phyloP scores from a whole-genome alignment of 2,329 filamentous ascomycete species.

The Colletotrichum liaoningense region DNA sequence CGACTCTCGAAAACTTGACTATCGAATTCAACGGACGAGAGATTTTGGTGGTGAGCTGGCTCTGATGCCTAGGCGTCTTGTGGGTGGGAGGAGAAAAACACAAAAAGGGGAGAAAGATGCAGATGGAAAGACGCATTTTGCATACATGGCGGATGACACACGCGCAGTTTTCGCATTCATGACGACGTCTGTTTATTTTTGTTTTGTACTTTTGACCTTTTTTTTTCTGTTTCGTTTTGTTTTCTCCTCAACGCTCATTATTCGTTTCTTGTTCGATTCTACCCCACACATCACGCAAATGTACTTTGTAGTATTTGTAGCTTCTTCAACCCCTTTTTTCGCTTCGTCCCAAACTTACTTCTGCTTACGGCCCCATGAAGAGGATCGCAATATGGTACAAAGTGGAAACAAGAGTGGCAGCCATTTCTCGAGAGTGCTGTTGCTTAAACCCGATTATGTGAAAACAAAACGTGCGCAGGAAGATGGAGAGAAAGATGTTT shows the following conservation, averaged over 20 bases:
- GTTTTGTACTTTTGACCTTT: neutral
- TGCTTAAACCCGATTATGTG: neutral
- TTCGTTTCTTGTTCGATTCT: neutral
- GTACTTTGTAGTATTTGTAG: neutral
- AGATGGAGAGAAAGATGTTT: neutral
- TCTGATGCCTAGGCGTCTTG: constrained; percentile 12
- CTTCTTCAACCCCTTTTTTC: neutral
- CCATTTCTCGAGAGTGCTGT: neutral
- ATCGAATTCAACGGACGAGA: neutral
- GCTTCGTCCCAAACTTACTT: neutral
- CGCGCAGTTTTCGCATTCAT: constrained; percentile 17
- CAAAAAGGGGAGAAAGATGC: neutral
- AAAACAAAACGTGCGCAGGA: neutral
- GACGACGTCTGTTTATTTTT: constrained; percentile 12
- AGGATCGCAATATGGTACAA: neutral
- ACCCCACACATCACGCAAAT: neutral
- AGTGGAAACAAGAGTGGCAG: neutral
- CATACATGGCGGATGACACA: constrained; percentile 10
- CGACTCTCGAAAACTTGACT: neutral
- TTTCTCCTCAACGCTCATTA: neutral
- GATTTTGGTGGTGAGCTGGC: neutral
- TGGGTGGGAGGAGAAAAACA: neutral
- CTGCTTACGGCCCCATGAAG: neutral
- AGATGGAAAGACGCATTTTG: constrained; percentile 6
- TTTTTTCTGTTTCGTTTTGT: neutral